Conservation (phyloP, 257 asterid genomes). For the Solanum dulcamara region DNA sequence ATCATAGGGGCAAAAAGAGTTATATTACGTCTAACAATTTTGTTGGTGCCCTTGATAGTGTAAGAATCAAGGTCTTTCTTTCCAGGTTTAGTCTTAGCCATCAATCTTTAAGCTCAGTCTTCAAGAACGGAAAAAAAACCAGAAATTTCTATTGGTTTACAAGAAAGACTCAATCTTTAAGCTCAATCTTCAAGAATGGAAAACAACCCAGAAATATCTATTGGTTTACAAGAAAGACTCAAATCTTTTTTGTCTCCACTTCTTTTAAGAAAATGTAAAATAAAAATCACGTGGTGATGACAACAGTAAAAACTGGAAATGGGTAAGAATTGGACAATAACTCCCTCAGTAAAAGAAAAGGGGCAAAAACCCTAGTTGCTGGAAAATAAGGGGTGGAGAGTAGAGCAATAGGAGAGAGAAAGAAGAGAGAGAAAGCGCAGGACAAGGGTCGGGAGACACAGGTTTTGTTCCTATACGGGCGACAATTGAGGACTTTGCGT, state of each 20-base stretch:
- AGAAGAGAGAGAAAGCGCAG: background rate
- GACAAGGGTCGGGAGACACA: background rate
- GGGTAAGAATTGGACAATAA: background rate
- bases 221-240: background rate
- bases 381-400: background rate
- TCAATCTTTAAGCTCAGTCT: slow-evolving; percentile 1
- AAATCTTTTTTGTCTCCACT: background rate
- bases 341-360: background rate
- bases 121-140: background rate
- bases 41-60: slow-evolving; percentile 81
- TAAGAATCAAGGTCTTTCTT: slow-evolving; percentile 85
- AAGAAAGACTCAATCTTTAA: background rate
- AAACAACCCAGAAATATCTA: background rate
- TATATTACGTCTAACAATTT: slow-evolving; percentile 72
- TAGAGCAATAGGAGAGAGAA: background rate
- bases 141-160: background rate
- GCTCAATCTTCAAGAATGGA: background rate
- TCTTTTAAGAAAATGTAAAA: background rate
- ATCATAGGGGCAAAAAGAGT: background rate
- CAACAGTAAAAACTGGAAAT: background rate
- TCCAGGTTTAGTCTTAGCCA: slow-evolving; percentile 99
- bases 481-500: background rate
- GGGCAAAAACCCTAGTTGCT: slow-evolving; percentile 4
- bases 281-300: background rate
- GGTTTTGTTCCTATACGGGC: background rate